These are phyloP conservation scores for Coniochaeta ligniaria DNA, from an alignment of 2,329 filamentous ascomycete species.

Conservation along the genomic window DNA sequence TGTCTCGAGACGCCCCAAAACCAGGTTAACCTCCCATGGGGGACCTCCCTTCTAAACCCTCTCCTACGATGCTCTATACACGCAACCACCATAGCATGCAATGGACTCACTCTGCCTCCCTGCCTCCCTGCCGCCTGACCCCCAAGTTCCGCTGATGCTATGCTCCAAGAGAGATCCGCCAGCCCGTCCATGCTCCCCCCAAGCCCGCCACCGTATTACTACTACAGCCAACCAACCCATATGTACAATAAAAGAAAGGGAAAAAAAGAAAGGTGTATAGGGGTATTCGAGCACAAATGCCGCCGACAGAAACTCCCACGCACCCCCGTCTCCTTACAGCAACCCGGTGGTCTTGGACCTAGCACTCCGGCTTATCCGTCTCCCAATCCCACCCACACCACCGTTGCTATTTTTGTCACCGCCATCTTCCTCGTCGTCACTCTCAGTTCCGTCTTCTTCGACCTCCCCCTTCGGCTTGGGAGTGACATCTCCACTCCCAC, in stretches of 20 bases:
- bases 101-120: neutral
- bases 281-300: neutral
- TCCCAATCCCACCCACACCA: neutral
- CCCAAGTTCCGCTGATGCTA: neutral
- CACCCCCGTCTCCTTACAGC: neutral
- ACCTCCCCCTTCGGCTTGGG: constrained; percentile 12
- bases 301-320: neutral
- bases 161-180: neutral
- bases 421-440: neutral
- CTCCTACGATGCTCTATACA: neutral
- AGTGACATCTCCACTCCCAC: constrained; percentile 6
- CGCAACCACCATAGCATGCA: neutral
- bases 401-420: neutral
- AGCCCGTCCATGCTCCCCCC: neutral
- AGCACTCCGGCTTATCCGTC: neutral
- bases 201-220: neutral
- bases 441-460: constrained; percentile 3
- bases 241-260: neutral
- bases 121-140: neutral
- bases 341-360: neutral
- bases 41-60: neutral
- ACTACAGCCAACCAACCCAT: neutral
- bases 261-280: neutral
- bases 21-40: neutral
- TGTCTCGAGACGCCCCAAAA: neutral